These are phyloP conservation scores for Fusarium sp. DNA, from an alignment of 2,329 filamentous ascomycete genomes.

Conservation along the genomic window DNA sequence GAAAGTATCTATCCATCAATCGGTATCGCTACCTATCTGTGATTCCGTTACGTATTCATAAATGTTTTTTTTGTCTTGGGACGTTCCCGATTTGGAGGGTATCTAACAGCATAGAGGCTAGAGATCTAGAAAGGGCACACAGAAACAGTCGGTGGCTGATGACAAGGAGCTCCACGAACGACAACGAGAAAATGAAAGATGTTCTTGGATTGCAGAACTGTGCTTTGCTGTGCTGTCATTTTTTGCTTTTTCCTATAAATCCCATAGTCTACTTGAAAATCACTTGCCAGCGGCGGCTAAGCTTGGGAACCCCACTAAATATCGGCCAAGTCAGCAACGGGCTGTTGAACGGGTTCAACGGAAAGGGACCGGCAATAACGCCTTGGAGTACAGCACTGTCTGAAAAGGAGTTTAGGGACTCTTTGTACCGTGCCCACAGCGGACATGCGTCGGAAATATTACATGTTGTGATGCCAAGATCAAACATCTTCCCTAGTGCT, in stretches of 20 bases:
- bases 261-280: neutral
- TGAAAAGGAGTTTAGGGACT: neutral
- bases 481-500: neutral
- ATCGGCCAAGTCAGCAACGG: neutral
- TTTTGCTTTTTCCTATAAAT: neutral
- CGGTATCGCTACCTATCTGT: neutral
- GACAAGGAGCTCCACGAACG: neutral
- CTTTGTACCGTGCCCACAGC: neutral
- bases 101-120: neutral
- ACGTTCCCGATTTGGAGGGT: neutral
- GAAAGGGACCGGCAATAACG: neutral
- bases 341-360: neutral
- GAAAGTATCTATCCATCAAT: neutral
- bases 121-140: neutral
- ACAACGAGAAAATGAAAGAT: neutral
- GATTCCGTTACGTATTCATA: neutral
- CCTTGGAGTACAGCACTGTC: neutral
- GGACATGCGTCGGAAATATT: conserved; percentile 18
- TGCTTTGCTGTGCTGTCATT: neutral
- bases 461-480: conserved; percentile 13
- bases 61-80: neutral
- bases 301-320: neutral
- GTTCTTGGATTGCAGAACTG: neutral
- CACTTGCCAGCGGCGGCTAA: conserved; percentile 1
- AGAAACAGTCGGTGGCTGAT: conserved; percentile 18